These are phyloP conservation scores for Kwoniella dendrophila DNA, from an alignment of 768 basidiomycete genomes.

Conservation along the genomic window DNA sequence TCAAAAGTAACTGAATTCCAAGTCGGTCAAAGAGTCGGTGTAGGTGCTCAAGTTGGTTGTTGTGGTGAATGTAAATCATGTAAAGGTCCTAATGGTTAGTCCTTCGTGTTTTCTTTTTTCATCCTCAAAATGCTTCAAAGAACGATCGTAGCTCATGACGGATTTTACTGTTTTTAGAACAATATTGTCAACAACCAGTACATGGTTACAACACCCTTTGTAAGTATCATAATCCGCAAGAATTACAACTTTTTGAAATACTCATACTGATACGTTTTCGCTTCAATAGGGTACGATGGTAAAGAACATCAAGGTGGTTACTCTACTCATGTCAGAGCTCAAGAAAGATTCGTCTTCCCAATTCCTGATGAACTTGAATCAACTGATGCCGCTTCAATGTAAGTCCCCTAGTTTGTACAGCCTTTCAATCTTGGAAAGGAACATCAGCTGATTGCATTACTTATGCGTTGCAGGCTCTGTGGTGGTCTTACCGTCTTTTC, in stretches of 20 bases:
- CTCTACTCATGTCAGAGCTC: conserved; percentile 59
- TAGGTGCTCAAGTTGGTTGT: conserved; percentile 62
- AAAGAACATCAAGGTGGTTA: conserved; percentile 60
- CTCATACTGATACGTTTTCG: not conserved
- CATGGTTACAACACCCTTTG: conserved; percentile 53
- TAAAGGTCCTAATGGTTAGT: conserved; percentile 60
- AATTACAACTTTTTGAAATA: not conserved
- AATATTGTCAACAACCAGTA: conserved; percentile 44
- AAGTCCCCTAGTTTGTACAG: conserved; percentile 15
- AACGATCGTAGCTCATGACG: not conserved
- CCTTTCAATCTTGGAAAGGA: not conserved
- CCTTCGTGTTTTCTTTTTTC: not conserved
- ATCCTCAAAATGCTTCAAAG: not conserved
- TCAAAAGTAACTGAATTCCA: conserved; percentile 52
- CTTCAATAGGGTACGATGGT: conserved; percentile 51
- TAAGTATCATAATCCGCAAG: conserved; percentile 10
- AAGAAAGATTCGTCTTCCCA: conserved; percentile 63
- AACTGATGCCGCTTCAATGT: conserved; percentile 65
- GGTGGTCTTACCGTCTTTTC: conserved; percentile 69
- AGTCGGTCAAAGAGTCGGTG: conserved; percentile 65
- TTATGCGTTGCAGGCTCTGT: conserved; percentile 58
- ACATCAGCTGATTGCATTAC: not conserved
- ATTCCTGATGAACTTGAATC: conserved; percentile 64
- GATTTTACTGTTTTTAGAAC: conserved; percentile 24
- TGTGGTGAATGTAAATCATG: conserved; percentile 63